Base-by-base conservation (phyloP, 2,329 filamentous ascomycete genomes). In the Thermoascus crustaceus region DNA sequence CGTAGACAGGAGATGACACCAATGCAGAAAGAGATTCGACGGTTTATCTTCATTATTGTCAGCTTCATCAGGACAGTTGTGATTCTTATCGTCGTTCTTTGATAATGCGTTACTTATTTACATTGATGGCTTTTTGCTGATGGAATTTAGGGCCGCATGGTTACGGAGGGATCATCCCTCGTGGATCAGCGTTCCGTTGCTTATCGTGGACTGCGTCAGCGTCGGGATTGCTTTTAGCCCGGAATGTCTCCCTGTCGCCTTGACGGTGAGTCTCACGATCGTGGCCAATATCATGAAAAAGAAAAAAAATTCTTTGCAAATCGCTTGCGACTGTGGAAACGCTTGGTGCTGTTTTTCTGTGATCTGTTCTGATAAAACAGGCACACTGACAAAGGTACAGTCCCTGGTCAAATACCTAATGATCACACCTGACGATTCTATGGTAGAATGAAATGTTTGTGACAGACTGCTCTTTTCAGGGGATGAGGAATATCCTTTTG, bases 261-360 rank as follows among this genome's bases (percentile, higher is more conserved):
- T 85, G 22, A 81, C 80, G 0, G 75, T 78, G 1, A 81, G 77
- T 11, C 66, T 88, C 44, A 86, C 82, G 0, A 87, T 88, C 40
- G 80, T 76, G 1, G 82, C 83, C 13, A 83, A 81, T 44, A 71
- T 83, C 47, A 86, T 88, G 83, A 71, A 71, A 43, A 78, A 80
- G 60, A 80, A 86, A 56, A n/a, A 81, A 82, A 52, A 78, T 87
- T 27, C 70, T 87, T 6, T 86, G 82, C 75, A 87, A 87, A 61
- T 84, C 79, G 0, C 67, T 88, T 30, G 84, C 84, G 60, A 86
- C 82, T 0, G 81, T 85, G 0, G 82, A 86, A 58, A 86, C 82
- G 0, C 69, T 86, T 0, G 82, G 82, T 1, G 71, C 78, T 0
- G 81, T 85, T 1, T n/a, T n/a, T 82, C 78, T 0, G 74, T 84